Evolutionary conservation across 169 alveolate genomes (phyloP).

Genomic region (Plasmodium berghei): DNA sequence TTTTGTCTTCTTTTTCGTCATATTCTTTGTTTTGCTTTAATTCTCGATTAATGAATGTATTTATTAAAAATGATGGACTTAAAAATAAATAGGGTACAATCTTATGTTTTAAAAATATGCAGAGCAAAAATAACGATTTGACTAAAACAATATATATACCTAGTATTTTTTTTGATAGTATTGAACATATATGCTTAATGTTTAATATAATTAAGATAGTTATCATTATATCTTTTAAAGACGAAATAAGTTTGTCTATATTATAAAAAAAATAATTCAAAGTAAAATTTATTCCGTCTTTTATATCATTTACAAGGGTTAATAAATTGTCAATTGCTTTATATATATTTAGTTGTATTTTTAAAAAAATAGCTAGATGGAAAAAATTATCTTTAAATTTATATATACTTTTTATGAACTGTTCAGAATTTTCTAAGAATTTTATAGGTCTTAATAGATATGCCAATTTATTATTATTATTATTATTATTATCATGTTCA

Average conservation of each 20-base stretch:
- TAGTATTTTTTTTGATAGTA: conserved; percentile 42
- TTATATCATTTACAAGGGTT: conserved; percentile 50
- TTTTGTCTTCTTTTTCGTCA: not conserved
- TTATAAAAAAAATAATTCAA: conserved; percentile 46
- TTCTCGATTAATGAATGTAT: not conserved
- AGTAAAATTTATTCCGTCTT: conserved; percentile 73
- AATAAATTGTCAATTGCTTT: conserved; percentile 45
- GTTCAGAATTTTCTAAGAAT: conserved; percentile 41
- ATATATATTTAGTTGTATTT: conserved; percentile 38
- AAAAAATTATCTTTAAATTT: conserved; percentile 50
- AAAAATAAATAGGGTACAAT: conserved; percentile 68
- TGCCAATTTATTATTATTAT: not conserved
- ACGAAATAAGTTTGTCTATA: conserved; percentile 28
- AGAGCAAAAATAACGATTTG: conserved; percentile 34
- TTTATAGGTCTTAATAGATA: conserved; percentile 16
- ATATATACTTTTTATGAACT: conserved; percentile 32
- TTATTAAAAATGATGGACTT: conserved; percentile 27
- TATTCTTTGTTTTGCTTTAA: not conserved
- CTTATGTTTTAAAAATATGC: conserved; percentile 41
- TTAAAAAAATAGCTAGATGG: conserved; percentile 33
- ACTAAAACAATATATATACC: conserved; percentile 20
- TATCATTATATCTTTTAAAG: conserved; percentile 30
- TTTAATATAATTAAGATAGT: conserved; percentile 20
- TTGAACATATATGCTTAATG: conserved; percentile 34
- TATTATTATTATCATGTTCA: conserved; percentile 3